Percentiles rank a stretch among this genome's conserved stretches.
Conservation (phyloP, 1,284 basidiomycete species). For the Naganishia liquefaciens region DNA sequence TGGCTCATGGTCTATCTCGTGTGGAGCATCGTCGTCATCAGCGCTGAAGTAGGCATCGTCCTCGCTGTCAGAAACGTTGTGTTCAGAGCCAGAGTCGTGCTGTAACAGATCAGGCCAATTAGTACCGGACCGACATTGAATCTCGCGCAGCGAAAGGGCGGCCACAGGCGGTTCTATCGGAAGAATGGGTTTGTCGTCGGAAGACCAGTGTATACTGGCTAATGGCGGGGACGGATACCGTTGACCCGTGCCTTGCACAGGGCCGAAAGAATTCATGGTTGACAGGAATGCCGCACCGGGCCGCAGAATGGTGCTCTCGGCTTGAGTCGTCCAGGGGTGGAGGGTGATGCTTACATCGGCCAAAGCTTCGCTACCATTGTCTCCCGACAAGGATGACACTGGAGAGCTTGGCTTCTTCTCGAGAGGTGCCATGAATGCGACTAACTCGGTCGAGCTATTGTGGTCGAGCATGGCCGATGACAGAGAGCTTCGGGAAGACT, state of each 20-base stretch:
- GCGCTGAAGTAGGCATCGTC: not conserved
- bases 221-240: too few relatives aligned
- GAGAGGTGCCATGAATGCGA: slow-evolving; percentile 9
- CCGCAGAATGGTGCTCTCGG: not conserved
- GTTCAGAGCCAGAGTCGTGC: slow-evolving; percentile 9
- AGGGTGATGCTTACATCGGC: slow-evolving; percentile 18
- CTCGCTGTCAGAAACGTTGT: slow-evolving; percentile 1
- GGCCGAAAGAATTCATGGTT: not conserved
- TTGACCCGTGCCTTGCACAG: not conserved
- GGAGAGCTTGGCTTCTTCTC: slow-evolving; percentile 12
- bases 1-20: not conserved
- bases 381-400: not conserved
- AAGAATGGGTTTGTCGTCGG: not conserved
- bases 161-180: slow-evolving; percentile 4
- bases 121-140: slow-evolving; percentile 18
- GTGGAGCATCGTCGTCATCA: slow-evolving; percentile 2
- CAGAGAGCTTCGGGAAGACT: not conserved
- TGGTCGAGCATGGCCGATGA: slow-evolving; percentile 2
- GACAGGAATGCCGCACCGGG: slow-evolving; percentile 6
- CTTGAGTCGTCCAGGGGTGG: not conserved
- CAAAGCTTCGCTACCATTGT: not conserved
- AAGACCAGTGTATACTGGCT: slow-evolving; percentile 2
- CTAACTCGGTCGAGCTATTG: not conserved
- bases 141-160: slow-evolving; percentile 11
- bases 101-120: slow-evolving; percentile 12